A percentile compares a stretch with the other conserved stretches of the same genome.
Conservation (phyloP, 2,329 filamentous ascomycete genomes). For the Neurospora sp. region DNA sequence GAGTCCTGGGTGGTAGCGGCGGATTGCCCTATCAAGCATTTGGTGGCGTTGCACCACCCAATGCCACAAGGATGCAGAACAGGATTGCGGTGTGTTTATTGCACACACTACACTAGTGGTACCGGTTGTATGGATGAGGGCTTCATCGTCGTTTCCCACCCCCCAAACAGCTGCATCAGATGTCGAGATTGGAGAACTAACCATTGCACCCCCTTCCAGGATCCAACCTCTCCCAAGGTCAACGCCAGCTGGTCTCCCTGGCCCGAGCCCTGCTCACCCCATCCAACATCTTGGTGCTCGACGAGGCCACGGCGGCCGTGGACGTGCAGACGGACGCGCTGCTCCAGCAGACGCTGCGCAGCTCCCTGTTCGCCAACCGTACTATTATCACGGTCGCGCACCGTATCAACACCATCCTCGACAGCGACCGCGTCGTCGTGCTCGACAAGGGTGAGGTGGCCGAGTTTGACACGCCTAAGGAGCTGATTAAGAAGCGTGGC, state of each 20-base stretch:
- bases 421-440: constrained; percentile 82
- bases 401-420: constrained; percentile 93
- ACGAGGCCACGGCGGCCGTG: constrained; percentile 82
- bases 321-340: constrained; percentile 59
- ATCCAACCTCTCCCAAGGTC: constrained; percentile 89
- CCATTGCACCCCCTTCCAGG: constrained; percentile 37
- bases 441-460: constrained; percentile 82
- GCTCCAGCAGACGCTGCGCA: constrained; percentile 53
- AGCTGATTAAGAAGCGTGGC: constrained; percentile 65
- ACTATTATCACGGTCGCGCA: constrained; percentile 99
- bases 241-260: constrained; percentile 86
- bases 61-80: not conserved
- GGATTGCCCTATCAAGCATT: not conserved
- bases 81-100: not conserved
- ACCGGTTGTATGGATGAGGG: not conserved
- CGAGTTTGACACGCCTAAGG: constrained; percentile 82
- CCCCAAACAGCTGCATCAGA: not conserved
- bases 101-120: not conserved
- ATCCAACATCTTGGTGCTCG: constrained; percentile 91
- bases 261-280: constrained; percentile 90
- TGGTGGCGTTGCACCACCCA: not conserved
- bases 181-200: constrained; percentile 11
- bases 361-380: constrained; percentile 67
- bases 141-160: not conserved
- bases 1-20: not conserved